A percentile compares a stretch with the other conserved stretches of the same genome.
These are phyloP conservation scores for Prunus mume DNA, from an alignment of 306 rosid species.

Conservation along the genomic window DNA sequence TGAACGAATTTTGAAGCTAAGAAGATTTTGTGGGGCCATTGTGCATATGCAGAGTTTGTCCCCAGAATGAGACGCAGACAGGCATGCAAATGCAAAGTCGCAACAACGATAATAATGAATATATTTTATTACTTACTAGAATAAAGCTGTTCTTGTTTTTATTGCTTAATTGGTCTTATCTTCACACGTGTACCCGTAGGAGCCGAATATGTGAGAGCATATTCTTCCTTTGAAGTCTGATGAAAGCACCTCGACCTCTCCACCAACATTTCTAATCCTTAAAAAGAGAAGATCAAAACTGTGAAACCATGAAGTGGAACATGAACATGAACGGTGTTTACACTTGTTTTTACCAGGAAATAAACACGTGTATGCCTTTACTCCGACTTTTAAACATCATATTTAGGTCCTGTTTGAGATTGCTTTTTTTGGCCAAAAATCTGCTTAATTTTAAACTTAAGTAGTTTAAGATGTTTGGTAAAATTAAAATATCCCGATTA, in stretches of 20 bases:
- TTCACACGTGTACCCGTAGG: constrained; percentile 5
- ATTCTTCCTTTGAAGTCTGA: constrained; percentile 21
- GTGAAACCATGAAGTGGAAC: background rate
- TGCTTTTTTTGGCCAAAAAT: too few species aligned
- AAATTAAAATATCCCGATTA: too few species aligned
- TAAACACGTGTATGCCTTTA: background rate
- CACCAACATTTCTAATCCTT: constrained; percentile 3
- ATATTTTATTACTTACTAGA: background rate
- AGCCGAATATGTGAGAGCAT: constrained; percentile 37
- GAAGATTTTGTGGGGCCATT: constrained; percentile 49
- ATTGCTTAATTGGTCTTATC: background rate
- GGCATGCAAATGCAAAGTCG: background rate
- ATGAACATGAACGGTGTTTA: background rate
- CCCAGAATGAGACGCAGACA: constrained; percentile 1
- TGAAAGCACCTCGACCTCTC: constrained; percentile 1
- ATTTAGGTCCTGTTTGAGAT: too few species aligned
- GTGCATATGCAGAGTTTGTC: constrained; percentile 20
- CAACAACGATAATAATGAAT: background rate
- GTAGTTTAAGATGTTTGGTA: too few species aligned
- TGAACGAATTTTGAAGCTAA: background rate
- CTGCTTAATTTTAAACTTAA: too few species aligned
- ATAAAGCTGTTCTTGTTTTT: background rate
- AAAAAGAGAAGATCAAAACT: background rate
- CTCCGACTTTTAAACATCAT: background rate
- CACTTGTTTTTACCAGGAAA: background rate